Evolutionary conservation across 1,284 basidiomycete genomes (phyloP).

Genomic region (Leccinum subspadiceum): DNA sequence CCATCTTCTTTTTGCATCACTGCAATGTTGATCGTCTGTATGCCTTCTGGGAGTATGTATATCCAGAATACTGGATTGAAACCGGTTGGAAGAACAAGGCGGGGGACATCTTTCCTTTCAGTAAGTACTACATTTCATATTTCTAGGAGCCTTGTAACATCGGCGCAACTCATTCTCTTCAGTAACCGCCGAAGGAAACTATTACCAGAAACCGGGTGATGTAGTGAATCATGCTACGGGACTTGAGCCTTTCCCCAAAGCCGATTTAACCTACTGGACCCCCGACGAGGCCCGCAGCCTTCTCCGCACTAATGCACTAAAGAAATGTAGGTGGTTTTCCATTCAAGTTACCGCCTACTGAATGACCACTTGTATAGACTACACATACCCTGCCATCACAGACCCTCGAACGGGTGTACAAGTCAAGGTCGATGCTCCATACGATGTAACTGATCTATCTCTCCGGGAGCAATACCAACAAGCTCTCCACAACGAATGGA

Average conservation of each 20-base stretch:
- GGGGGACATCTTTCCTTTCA: slow-evolving; percentile 5
- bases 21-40: slow-evolving; percentile 21
- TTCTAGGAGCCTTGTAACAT: neutral
- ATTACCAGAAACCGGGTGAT: neutral
- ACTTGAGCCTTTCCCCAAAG: slow-evolving; percentile 12
- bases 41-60: slow-evolving; percentile 22
- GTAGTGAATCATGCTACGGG: neutral
- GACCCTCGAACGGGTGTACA: slow-evolving; percentile 1
- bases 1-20: slow-evolving; percentile 19
- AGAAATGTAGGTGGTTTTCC: slow-evolving; percentile 8
- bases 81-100: slow-evolving; percentile 11
- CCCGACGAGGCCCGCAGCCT: slow-evolving; percentile 10
- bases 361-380: slow-evolving; percentile 10
- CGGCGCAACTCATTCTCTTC: neutral
- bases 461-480: slow-evolving; percentile 15
- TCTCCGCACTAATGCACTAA: neutral
- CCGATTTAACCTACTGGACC: slow-evolving; percentile 9
- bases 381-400: slow-evolving; percentile 19
- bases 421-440: slow-evolving; percentile 16
- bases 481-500: slow-evolving; percentile 9
- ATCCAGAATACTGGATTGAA: slow-evolving; percentile 16
- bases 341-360: neutral
- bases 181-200: slow-evolving; percentile 6
- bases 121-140: slow-evolving; percentile 3
- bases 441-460: slow-evolving; percentile 3